Conservation (phyloP, 495 filamentous ascomycete genomes). For the Talaromyces trachyspermus region DNA sequence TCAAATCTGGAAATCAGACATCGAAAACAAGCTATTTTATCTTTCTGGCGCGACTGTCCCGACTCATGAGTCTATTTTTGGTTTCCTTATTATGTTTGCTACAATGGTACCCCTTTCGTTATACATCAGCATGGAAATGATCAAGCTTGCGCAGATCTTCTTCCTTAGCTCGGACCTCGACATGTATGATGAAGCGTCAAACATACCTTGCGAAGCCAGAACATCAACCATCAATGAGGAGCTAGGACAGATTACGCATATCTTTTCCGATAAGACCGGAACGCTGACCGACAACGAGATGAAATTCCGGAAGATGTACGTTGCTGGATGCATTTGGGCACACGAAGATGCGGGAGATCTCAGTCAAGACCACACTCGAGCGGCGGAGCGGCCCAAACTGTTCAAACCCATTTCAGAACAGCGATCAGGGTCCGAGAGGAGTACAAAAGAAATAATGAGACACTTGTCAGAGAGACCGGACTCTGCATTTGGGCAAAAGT, state of each 20-base stretch:
- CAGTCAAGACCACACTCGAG: conserved; percentile 15
- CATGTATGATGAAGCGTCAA: conserved; percentile 80
- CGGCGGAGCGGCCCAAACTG: not conserved
- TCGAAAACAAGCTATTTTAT: conserved; percentile 69
- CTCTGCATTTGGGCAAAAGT: conserved; percentile 70
- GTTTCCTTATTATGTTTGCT: conserved; percentile 91
- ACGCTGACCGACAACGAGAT: conserved; percentile 88
- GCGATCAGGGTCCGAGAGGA: conserved; percentile 31
- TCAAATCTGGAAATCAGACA: conserved; percentile 59
- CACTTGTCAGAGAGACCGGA: conserved; percentile 65
- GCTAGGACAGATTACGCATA: conserved; percentile 78
- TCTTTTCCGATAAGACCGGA: conserved; percentile 91
- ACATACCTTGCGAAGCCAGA: conserved; percentile 80
- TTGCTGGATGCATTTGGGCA: conserved; percentile 80
- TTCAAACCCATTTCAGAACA: conserved; percentile 52
- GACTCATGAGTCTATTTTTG: conserved; percentile 71
- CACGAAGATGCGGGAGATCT: conserved; percentile 55
- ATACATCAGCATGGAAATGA: conserved; percentile 91
- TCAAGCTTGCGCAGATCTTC: conserved; percentile 83
- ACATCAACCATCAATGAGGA: conserved; percentile 96
- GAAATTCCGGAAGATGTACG: conserved; percentile 77
- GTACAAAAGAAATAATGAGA: conserved; percentile 41
- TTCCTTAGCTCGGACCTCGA: conserved; percentile 71
- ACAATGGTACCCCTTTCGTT: conserved; percentile 90
- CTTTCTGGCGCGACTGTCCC: conserved; percentile 57